Base-by-base conservation (phyloP, 441 rosid genomes). In the Biscutella laevigata region DNA sequence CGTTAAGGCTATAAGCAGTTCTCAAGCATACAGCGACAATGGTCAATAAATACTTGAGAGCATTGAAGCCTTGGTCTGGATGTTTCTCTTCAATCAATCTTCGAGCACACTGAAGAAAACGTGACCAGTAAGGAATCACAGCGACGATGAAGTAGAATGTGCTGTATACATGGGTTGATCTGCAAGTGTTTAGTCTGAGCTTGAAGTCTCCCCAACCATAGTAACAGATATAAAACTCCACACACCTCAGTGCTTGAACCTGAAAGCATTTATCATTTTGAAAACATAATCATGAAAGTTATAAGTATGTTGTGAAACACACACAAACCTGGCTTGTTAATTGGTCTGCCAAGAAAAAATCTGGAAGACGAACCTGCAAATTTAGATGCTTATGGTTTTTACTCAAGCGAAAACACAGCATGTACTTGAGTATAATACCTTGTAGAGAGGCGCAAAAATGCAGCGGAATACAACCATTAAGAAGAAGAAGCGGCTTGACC, bases 291-390 rank as follows among this genome's bases (percentile, higher is more conserved):
- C 27, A 15, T 32, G 14, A n/a, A n/a, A n/a, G n/a, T n/a, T n/a
- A n/a, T n/a, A n/a, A n/a, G n/a, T n/a, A n/a, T n/a, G n/a, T 11
- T 34, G 11, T 15, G 11, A n/a, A 44, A 6, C 22, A 43, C 9
- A 8, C 5, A 46, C 63, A 49, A 33, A 80, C 88, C 80, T 84
- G 88, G 69, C 94, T 84, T 40, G 88, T 81, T 8, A 84, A 47
- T 39, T 85, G 95, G 69, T 85, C 95, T 11, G 83, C 96, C 69
- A 81, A 71, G 78, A 85, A 79, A 72, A 85, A 84, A 69, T 84
- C 88, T 0, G 83, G 91, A 26, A 62, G 53, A 28, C 2, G 57
- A 25, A 50, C 55, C 45, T 47, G 43, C 14, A 36, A 36, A 0
- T 15, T 59, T 11, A n/a, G 48, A 39, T 43, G 10, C 12, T 8